These are phyloP conservation scores for Eucalyptus sp. DNA, from an alignment of 345 rosid species.

Conservation along the genomic window DNA sequence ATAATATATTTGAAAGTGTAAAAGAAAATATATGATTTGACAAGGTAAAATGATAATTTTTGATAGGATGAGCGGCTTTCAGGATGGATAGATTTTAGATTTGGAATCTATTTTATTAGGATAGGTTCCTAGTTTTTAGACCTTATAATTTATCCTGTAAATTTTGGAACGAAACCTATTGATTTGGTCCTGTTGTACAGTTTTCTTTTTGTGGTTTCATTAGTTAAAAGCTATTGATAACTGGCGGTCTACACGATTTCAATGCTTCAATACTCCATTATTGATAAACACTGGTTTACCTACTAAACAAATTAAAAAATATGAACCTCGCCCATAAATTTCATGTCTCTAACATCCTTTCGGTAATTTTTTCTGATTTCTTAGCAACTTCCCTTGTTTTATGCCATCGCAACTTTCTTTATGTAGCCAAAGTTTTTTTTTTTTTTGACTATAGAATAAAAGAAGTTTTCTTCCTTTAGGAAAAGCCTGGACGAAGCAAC, in stretches of 20 bases:
- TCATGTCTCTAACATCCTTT: neutral
- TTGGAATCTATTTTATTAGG: no score
- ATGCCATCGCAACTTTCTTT: neutral
- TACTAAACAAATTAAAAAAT: neutral
- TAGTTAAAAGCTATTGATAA: neutral
- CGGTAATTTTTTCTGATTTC: neutral
- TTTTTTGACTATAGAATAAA: no score
- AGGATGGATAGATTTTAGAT: no score
- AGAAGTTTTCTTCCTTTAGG: no score
- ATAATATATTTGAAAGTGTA: neutral
- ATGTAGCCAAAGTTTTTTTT: no score
- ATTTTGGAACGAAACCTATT: no score
- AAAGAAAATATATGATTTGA: neutral
- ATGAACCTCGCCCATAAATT: neutral
- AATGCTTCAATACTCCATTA: neutral
- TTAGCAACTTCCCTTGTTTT: neutral
- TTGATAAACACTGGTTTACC: neutral
- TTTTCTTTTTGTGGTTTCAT: neutral
- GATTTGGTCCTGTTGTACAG: no score
- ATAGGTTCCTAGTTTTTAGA: neutral
- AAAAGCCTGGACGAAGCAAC: no score
- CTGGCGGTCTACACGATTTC: accelerated
- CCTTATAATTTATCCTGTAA: no score
- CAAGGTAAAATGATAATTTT: neutral
- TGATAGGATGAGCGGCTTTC: accelerated